Percentiles rank a stretch among this genome's conserved stretches.
phyloP scores from a whole-genome alignment of 148 eudicot species.

The Euryodendron excelsum region DNA sequence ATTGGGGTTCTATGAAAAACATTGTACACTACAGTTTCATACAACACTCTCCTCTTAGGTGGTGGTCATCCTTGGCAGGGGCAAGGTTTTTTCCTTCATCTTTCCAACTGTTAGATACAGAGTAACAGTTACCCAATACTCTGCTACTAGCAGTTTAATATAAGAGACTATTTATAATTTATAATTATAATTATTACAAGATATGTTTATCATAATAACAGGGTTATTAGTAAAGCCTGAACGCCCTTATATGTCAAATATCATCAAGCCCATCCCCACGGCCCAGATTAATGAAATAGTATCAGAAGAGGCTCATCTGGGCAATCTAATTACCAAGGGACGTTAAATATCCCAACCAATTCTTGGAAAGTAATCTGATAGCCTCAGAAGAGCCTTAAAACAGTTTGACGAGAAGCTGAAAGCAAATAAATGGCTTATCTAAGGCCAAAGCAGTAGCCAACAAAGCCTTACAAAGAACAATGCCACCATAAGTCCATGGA shows the following conservation, averaged over 20 bases:
- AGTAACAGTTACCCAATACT: background rate
- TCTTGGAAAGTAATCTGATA: background rate
- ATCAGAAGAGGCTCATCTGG: background rate
- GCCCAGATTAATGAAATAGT: background rate
- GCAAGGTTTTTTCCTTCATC: background rate
- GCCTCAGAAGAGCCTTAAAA: constrained; percentile 1
- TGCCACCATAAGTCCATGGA: background rate
- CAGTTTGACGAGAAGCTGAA: background rate
- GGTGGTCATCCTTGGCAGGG: background rate
- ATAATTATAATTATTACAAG: no score
- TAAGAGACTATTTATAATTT: background rate
- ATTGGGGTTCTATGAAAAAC: background rate
- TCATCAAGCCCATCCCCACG: no score
- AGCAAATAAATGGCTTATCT: background rate
- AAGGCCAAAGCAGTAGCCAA: background rate
- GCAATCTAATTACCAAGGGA: background rate
- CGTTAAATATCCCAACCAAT: background rate
- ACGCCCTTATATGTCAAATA: no score
- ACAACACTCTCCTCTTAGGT: background rate
- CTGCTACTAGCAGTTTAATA: background rate
- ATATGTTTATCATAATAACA: no score
- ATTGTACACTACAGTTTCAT: background rate
- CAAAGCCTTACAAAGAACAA: background rate
- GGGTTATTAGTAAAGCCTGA: no score
- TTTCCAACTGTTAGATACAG: background rate